These are phyloP conservation scores for Royoungia palumana DNA, from an alignment of 768 basidiomycete species.

Conservation along the genomic window DNA sequence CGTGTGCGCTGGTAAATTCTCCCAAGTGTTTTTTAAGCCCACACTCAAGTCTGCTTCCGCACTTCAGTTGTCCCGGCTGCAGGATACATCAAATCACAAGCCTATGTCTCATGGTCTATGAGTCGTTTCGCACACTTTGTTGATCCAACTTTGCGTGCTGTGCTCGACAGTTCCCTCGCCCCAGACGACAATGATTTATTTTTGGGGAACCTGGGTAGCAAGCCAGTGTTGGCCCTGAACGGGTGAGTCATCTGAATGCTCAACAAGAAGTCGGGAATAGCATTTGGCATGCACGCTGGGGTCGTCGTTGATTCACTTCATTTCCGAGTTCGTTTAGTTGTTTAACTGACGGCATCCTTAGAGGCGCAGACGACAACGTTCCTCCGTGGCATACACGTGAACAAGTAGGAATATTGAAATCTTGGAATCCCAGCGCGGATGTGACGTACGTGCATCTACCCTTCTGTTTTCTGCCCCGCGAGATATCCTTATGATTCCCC, in stretches of 20 bases:
- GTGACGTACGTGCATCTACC: constrained; percentile 42
- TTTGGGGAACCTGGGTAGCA: constrained; percentile 70
- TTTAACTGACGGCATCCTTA: constrained; percentile 23
- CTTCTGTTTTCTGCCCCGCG: not conserved
- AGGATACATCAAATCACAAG: constrained; percentile 83
- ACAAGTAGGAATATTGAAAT: constrained; percentile 52
- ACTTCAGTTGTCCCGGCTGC: constrained; percentile 70
- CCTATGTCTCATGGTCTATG: constrained; percentile 72
- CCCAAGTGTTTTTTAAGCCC: not conserved
- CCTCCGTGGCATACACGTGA: constrained; percentile 83
- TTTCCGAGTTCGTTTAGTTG: not conserved
- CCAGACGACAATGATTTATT: constrained; percentile 89
- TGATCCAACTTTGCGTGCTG: constrained; percentile 68
- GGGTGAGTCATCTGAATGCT: constrained; percentile 48
- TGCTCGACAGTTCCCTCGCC: constrained; percentile 71
- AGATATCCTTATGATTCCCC: not conserved
- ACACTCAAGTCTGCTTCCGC: not conserved
- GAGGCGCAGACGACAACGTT: constrained; percentile 81
- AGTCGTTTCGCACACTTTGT: constrained; percentile 75
- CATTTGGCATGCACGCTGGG: not conserved
- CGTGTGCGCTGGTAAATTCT: constrained; percentile 53
- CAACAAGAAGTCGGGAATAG: not conserved
- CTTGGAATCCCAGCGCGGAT: constrained; percentile 53
- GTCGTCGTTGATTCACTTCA: not conserved
- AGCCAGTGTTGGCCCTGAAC: constrained; percentile 71